Percentiles rank a stretch among this genome's conserved stretches.
These are phyloP conservation scores for Laetiporus sulphureus DNA, from an alignment of 1,284 basidiomycete species.

Conservation along the genomic window DNA sequence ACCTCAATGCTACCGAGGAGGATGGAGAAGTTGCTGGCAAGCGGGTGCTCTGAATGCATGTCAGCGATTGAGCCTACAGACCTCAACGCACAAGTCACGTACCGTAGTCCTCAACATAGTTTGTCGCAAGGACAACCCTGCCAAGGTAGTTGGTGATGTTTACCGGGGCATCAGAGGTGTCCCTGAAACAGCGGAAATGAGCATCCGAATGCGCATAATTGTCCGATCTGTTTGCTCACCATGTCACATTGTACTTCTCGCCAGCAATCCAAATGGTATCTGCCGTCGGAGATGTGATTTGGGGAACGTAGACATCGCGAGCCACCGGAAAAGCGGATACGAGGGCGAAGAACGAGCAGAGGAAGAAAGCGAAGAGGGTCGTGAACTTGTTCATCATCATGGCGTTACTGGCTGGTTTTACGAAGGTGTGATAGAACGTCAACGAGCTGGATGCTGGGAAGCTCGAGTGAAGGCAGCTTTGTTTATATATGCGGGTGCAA, in stretches of 20 bases:
- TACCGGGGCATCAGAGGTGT: slow-evolving; percentile 31
- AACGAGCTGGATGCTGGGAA: no score
- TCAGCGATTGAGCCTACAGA: background rate
- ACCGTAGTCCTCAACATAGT: slow-evolving; percentile 26
- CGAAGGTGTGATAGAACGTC: no score
- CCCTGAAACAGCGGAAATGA: slow-evolving; percentile 21
- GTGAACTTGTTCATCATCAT: slow-evolving; percentile 21
- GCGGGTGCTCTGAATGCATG: slow-evolving; percentile 16
- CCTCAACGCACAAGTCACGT: slow-evolving; percentile 5
- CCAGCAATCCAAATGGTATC: slow-evolving; percentile 38
- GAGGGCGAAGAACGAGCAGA: slow-evolving; percentile 20
- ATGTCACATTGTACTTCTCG: slow-evolving; percentile 35
- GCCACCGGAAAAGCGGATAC: slow-evolving; percentile 21
- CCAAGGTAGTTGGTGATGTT: slow-evolving; percentile 43
- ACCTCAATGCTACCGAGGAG: slow-evolving; percentile 30
- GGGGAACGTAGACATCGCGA: slow-evolving; percentile 44
- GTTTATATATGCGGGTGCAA: slow-evolving; percentile 1
- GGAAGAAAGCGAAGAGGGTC: slow-evolving; percentile 18
- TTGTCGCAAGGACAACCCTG: slow-evolving; percentile 33
- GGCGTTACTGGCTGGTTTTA: slow-evolving; percentile 7
- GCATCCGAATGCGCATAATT: background rate
- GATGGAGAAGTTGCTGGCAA: slow-evolving; percentile 37
- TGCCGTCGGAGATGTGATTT: slow-evolving; percentile 30
- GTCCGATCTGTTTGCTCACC: slow-evolving; percentile 24
- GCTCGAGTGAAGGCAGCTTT: background rate